Evolutionary conservation across 345 rosid genomes (phyloP).

Genomic region (Eucalyptus regnans): DNA sequence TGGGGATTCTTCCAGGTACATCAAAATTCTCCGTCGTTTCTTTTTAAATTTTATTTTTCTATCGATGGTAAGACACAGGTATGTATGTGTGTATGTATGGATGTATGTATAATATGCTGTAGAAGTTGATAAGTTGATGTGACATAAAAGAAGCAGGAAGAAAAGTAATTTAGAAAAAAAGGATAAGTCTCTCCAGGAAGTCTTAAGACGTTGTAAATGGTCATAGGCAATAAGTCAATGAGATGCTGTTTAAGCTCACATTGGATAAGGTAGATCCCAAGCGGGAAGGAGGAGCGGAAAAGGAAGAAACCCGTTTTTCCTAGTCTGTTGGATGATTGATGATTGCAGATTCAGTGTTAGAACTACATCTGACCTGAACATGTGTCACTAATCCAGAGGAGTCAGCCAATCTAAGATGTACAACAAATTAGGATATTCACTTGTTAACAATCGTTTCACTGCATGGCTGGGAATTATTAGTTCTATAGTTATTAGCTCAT

Average conservation of each 20-base stretch:
- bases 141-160: not conserved
- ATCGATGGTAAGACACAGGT: not conserved
- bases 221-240: not conserved
- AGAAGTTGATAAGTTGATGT: not conserved
- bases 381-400: not conserved
- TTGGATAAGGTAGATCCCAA: not conserved
- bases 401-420: not conserved
- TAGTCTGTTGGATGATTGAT: not conserved
- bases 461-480: not conserved
- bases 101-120: not conserved
- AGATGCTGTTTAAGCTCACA: not conserved
- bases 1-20: conserved; percentile 29
- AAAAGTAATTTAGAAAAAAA: not conserved
- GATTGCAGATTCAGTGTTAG: not conserved
- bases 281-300: not conserved
- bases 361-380: not conserved
- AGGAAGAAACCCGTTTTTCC: not conserved
- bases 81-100: not conserved
- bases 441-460: not conserved
- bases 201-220: not conserved
- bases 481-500: too few species aligned
- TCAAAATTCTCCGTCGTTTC: not conserved
- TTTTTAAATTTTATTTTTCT: not conserved
- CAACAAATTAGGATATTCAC: not conserved
- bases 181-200: not conserved